phyloP scores from a whole-genome alignment of 805 yeast species.

The Wickerhamomyces kurtzmanii region DNA sequence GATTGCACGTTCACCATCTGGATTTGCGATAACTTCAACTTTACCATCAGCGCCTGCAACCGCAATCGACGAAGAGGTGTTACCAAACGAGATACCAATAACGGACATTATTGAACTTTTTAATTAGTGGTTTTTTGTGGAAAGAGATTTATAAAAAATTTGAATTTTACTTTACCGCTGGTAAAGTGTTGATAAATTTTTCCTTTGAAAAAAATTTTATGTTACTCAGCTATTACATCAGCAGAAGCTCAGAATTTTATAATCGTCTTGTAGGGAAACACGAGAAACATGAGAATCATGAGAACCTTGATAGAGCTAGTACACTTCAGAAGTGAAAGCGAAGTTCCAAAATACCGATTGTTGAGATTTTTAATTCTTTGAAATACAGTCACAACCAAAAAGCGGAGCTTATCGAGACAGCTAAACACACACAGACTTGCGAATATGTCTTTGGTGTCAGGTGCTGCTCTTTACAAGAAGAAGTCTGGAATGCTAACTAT shows the following conservation, averaged over 20 bases:
- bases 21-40: constrained; percentile 96
- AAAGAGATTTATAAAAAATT: too few species aligned
- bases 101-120: constrained; percentile 25
- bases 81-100: constrained; percentile 94
- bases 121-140: neutral
- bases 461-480: constrained; percentile 47
- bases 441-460: constrained; percentile 28
- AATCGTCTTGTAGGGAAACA: too few species aligned
- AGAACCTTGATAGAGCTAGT: too few species aligned
- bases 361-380: too few species aligned
- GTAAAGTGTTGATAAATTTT: too few species aligned
- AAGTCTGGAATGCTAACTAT: constrained; percentile 47
- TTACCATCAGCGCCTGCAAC: constrained; percentile 78
- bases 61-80: constrained; percentile 92
- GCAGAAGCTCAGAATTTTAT: too few species aligned
- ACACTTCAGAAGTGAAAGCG: too few species aligned
- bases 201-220: too few species aligned
- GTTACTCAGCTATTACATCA: too few species aligned
- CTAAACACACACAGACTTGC: neutral
- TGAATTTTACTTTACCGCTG: too few species aligned
- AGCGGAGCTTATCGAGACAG: neutral
- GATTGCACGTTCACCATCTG: constrained; percentile 96
- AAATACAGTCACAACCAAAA: neutral
- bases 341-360: too few species aligned
- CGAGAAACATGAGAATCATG: too few species aligned